Percentiles rank a stretch among this genome's conserved stretches.
These are phyloP conservation scores for Silene uniflora DNA, from an alignment of 148 eudicot genomes.

Conservation along the genomic window DNA sequence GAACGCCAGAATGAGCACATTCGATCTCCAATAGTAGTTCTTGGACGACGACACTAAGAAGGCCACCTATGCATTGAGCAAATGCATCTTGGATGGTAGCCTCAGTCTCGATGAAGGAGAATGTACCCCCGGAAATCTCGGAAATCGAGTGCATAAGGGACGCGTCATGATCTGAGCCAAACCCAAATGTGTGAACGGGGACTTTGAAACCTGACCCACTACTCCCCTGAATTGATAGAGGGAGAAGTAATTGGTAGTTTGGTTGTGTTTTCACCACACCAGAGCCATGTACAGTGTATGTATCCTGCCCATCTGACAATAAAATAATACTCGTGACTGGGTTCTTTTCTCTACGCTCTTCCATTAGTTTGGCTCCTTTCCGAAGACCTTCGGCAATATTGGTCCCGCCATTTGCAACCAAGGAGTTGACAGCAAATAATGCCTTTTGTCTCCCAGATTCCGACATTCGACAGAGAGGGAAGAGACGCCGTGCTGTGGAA, in stretches of 20 bases:
- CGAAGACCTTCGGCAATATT: slow-evolving; percentile 84
- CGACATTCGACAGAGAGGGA: slow-evolving; percentile 70
- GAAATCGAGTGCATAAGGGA: slow-evolving; percentile 68
- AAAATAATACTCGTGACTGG: slow-evolving; percentile 72
- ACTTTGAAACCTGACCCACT: slow-evolving; percentile 42
- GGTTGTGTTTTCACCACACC: slow-evolving; percentile 29
- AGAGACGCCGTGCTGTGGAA: slow-evolving; percentile 70
- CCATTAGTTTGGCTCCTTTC: slow-evolving; percentile 71
- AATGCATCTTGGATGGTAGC: slow-evolving; percentile 76
- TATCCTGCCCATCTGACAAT: slow-evolving; percentile 83
- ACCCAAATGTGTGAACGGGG: slow-evolving; percentile 86
- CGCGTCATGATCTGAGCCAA: slow-evolving; percentile 77
- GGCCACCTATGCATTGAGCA: slow-evolving; percentile 92
- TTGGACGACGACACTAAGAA: slow-evolving; percentile 74
- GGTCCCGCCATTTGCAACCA: slow-evolving; percentile 76
- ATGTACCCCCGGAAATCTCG: slow-evolving; percentile 82
- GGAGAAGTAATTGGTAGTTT: slow-evolving; percentile 54
- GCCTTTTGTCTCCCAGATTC: slow-evolving; percentile 66
- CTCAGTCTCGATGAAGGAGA: slow-evolving; percentile 86
- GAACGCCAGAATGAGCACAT: slow-evolving; percentile 39
- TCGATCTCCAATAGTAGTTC: slow-evolving; percentile 52
- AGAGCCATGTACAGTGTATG: slow-evolving; percentile 48
- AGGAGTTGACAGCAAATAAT: slow-evolving; percentile 64
- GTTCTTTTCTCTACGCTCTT: slow-evolving; percentile 61
- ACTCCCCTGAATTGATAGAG: slow-evolving; percentile 40